Conservation (phyloP, 192 early-diverging fungal genomes). For the Bifiguratus adelaidae region DNA sequence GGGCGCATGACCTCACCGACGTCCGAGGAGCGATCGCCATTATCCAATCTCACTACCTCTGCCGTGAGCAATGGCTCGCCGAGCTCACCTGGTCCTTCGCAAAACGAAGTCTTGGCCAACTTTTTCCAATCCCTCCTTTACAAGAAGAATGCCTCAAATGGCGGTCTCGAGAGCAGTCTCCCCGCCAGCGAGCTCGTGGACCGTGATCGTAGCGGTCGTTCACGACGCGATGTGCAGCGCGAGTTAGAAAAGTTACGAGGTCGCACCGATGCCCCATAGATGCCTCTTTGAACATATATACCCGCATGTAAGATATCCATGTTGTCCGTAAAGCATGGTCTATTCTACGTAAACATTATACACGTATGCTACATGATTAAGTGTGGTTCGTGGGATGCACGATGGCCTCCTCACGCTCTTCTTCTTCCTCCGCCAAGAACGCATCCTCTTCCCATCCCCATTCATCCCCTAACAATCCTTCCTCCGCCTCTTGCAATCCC, state of each 20-base stretch:
- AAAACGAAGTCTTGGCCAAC: constrained; percentile 76
- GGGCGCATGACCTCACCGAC: no score
- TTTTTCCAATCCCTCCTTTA: constrained; percentile 85
- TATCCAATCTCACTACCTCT: not conserved
- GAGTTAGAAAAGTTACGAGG: no score
- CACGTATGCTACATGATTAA: no score
- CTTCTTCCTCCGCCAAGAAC: not conserved
- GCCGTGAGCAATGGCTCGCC: constrained; percentile 7
- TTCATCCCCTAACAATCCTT: not conserved
- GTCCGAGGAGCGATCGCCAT: constrained; percentile 2
- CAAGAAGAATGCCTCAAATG: constrained; percentile 33
- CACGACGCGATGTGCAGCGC: not conserved
- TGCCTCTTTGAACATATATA: no score
- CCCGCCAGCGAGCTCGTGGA: no score
- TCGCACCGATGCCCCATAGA: no score
- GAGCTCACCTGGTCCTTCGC: constrained; percentile 13
- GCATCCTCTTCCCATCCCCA: not conserved
- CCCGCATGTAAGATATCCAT: no score
- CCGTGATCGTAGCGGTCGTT: no score
- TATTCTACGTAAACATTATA: no score
- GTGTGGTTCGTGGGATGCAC: no score
- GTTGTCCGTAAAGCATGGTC: no score
- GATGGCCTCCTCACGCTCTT: not conserved
- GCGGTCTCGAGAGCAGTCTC: constrained; percentile 15
- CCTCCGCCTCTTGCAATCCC: not conserved